These are phyloP conservation scores for Onygena corvina DNA, from an alignment of 2,329 filamentous ascomycete genomes.

Conservation along the genomic window DNA sequence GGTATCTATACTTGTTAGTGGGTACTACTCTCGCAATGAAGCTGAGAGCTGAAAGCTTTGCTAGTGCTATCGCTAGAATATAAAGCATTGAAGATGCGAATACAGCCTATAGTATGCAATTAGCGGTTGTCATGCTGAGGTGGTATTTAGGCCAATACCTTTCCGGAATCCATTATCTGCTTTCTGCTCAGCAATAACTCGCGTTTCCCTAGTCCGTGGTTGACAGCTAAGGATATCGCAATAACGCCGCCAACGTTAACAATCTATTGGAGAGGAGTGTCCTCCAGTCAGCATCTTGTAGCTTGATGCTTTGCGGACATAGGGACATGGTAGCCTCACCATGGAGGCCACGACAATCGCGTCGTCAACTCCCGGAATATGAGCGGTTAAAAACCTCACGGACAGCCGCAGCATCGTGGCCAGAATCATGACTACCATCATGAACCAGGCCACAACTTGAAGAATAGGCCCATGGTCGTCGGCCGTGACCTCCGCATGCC, in stretches of 20 bases:
- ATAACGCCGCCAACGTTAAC: slow-evolving; percentile 4
- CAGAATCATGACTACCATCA: slow-evolving; percentile 7
- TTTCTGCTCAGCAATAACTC: neutral
- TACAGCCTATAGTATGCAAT: neutral
- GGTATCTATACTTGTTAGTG: neutral
- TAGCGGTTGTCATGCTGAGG: no score
- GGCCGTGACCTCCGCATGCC: slow-evolving; percentile 5
- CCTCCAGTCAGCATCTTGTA: neutral
- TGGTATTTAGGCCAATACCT: no score
- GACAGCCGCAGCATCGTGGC: neutral
- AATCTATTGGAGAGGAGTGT: neutral
- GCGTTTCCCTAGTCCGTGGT: neutral
- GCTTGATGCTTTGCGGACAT: neutral
- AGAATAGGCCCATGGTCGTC: slow-evolving; percentile 7
- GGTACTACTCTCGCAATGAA: neutral
- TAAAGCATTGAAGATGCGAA: slow-evolving; percentile 1
- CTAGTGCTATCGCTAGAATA: neutral
- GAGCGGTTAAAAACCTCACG: neutral
- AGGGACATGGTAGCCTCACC: neutral
- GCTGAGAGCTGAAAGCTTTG: neutral
- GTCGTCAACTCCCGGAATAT: slow-evolving; percentile 4
- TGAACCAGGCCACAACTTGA: slow-evolving; percentile 3
- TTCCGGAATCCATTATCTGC: neutral
- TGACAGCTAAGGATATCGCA: slow-evolving; percentile 5
- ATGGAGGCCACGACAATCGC: slow-evolving; percentile 1